Percentiles rank a stretch among this genome's conserved stretches.
These are phyloP conservation scores for Yamadazyma atmosphaerica DNA, from an alignment of 1,139 yeast genomes.

Conservation along the genomic window DNA sequence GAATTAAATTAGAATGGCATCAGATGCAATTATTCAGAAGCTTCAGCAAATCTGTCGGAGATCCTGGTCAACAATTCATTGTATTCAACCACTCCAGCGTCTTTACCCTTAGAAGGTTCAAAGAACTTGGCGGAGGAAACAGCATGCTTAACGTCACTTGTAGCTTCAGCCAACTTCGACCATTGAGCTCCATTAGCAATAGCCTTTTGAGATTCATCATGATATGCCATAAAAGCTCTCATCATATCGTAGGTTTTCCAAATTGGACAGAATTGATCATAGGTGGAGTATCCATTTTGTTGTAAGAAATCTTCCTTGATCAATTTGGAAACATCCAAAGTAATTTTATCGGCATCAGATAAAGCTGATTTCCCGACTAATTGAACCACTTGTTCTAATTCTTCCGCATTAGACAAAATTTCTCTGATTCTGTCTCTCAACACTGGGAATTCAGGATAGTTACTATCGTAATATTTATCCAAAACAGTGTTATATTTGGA, in stretches of 20 bases:
- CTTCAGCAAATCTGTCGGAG: constrained; percentile 92
- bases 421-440: constrained; percentile 92
- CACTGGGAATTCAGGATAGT: constrained; percentile 88
- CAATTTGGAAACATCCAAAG: constrained; percentile 86
- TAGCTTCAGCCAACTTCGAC: constrained; percentile 87
- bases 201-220: constrained; percentile 97
- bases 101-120: constrained; percentile 91
- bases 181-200: constrained; percentile 92
- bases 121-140: constrained; percentile 94
- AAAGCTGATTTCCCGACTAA: constrained; percentile 98
- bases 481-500: constrained; percentile 91
- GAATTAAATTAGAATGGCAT: constrained; percentile 2
- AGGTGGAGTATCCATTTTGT: constrained; percentile 97
- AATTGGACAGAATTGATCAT: constrained; percentile 98
- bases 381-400: constrained; percentile 97
- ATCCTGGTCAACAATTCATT: constrained; percentile 72
- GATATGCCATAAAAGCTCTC: constrained; percentile 87
- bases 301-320: constrained; percentile 98
- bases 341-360: constrained; percentile 94
- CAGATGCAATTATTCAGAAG: constrained; percentile 62
- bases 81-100: constrained; percentile 72
- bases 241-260: constrained; percentile 99
- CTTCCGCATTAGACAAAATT: constrained; percentile 94
- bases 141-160: constrained; percentile 86
- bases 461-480: constrained; percentile 78